Percentiles rank a stretch among this genome's conserved stretches.
phyloP scores from a whole-genome alignment of 208 protist genomes.

The Leishmania tarentolae region DNA sequence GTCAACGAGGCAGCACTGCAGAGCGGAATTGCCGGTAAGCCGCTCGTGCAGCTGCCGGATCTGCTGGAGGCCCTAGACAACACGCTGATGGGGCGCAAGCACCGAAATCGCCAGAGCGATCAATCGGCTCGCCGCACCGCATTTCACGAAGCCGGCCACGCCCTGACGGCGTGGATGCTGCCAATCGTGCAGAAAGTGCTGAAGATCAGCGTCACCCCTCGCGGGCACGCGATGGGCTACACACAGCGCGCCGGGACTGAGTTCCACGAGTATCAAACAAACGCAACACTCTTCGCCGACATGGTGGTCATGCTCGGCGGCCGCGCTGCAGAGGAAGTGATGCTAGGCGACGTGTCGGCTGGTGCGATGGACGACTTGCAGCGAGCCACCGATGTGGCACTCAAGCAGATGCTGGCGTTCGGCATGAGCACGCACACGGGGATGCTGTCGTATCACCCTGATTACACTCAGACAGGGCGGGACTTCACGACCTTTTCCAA shows the following conservation, averaged over 20 bases:
- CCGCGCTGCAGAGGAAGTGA: constrained; percentile 82
- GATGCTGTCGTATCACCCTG: constrained; percentile 79
- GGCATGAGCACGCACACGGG: constrained; percentile 82
- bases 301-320: constrained; percentile 89
- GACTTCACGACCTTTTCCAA: constrained; percentile 87
- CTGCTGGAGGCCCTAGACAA: constrained; percentile 86
- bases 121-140: constrained; percentile 63
- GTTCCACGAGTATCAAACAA: constrained; percentile 89
- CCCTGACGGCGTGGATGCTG: constrained; percentile 79
- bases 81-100: constrained; percentile 80
- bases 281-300: constrained; percentile 84
- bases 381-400: constrained; percentile 78
- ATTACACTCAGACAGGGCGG: constrained; percentile 80
- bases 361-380: constrained; percentile 91
- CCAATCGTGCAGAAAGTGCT: constrained; percentile 71
- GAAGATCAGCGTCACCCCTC: constrained; percentile 86
- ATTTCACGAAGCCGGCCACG: constrained; percentile 79
- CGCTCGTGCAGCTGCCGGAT: constrained; percentile 64
- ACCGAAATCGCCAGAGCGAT: constrained; percentile 78
- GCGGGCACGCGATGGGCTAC: constrained; percentile 84
- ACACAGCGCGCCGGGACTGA: constrained; percentile 87
- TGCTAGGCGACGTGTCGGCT: constrained; percentile 89
- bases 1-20: constrained; percentile 96
- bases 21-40: constrained; percentile 81
- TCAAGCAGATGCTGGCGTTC: constrained; percentile 86